A percentile compares a stretch with the other conserved stretches of the same genome.
phyloP scores from a whole-genome alignment of 345 rosid genomes.

The Syzygium grande region DNA sequence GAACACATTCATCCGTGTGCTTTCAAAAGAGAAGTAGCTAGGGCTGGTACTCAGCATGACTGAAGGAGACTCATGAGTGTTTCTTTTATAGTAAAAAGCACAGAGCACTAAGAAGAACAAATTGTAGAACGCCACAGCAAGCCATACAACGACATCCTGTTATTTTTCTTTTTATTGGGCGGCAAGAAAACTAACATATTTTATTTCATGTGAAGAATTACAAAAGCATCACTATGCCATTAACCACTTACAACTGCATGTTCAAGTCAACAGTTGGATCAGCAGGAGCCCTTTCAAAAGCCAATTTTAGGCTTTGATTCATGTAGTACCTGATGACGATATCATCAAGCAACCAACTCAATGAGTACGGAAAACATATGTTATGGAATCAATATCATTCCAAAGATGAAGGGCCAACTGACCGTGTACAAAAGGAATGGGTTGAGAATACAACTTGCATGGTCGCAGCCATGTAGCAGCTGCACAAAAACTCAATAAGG shows the following conservation, averaged over 20 bases:
- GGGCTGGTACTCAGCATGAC: background rate
- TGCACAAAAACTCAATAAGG: constrained; percentile 25
- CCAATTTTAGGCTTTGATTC: constrained; percentile 61
- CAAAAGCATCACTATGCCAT: background rate
- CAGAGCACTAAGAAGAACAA: background rate
- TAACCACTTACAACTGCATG: constrained; percentile 79
- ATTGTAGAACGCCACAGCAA: background rate
- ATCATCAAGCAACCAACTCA: background rate
- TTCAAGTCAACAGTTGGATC: constrained; percentile 96
- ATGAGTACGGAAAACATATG: background rate
- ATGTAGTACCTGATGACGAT: constrained; percentile 48
- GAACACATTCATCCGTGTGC: background rate
- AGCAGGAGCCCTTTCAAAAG: constrained; percentile 86
- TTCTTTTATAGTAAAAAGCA: background rate
- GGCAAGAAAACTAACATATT: background rate
- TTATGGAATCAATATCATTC: background rate
- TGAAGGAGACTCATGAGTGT: background rate
- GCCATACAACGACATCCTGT: background rate
- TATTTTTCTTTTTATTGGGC: background rate
- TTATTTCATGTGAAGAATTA: background rate
- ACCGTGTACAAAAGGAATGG: constrained; percentile 61
- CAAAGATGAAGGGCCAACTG: constrained; percentile 6
- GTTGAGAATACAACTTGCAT: constrained; percentile 93
- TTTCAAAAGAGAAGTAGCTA: background rate
- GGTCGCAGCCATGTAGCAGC: constrained; percentile 99